phyloP scores from a whole-genome alignment of 164 flowering plant genomes.

The Dillenia suffruticosa region DNA sequence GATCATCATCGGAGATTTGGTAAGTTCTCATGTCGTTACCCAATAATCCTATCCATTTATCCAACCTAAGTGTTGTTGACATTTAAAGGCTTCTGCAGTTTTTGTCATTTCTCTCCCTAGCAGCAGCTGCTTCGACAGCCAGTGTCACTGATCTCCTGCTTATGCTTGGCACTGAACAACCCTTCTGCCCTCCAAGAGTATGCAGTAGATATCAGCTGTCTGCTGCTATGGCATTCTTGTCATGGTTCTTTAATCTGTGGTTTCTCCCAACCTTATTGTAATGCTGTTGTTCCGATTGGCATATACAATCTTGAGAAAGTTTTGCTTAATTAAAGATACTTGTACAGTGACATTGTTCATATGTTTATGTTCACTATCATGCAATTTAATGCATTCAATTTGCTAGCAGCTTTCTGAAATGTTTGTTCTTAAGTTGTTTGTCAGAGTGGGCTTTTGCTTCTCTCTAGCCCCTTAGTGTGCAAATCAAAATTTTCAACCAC shows the following conservation, averaged over 20 bases:
- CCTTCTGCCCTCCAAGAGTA: slow-evolving; percentile 25
- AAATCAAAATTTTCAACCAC: too few species aligned
- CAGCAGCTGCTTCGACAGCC: slow-evolving; percentile 49
- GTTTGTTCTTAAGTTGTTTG: too few species aligned
- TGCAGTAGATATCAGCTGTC: slow-evolving; percentile 46
- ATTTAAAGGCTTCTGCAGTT: slow-evolving; percentile 15
- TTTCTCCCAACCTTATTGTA: slow-evolving; percentile 21
- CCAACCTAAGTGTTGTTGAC: too few species aligned
- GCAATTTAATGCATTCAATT: too few species aligned
- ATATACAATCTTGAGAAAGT: too few species aligned
- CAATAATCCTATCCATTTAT: background rate
- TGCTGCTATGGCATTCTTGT: slow-evolving; percentile 53
- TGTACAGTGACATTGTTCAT: too few species aligned
- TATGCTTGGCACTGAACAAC: slow-evolving; percentile 19
- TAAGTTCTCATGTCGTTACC: slow-evolving; percentile 10
- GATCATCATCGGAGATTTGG: slow-evolving; percentile 44
- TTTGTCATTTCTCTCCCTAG: slow-evolving; percentile 40
- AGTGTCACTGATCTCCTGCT: slow-evolving; percentile 30
- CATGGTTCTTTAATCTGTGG: slow-evolving; percentile 65
- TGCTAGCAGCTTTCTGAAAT: too few species aligned
- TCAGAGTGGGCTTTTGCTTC: too few species aligned
- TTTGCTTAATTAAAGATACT: too few species aligned
- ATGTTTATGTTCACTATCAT: too few species aligned
- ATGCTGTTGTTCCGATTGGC: too few species aligned
- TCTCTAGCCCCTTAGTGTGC: too few species aligned